Percentiles rank a stretch among this genome's conserved stretches.
Evolutionary conservation across 495 filamentous ascomycete genomes (phyloP).

Genomic region (Penicillium salamii): DNA sequence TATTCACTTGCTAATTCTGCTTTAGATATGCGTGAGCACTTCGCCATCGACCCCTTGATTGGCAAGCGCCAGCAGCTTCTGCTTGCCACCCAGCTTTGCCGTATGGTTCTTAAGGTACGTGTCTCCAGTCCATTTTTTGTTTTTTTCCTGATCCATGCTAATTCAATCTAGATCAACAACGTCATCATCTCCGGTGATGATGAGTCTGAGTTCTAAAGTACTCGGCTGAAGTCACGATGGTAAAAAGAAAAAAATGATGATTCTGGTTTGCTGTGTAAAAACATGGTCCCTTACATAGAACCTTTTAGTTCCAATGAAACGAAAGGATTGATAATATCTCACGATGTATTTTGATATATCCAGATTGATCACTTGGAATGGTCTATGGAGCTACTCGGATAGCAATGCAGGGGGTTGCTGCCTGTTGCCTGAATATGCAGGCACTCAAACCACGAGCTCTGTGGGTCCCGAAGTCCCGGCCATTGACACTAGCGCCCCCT

Average conservation of each 20-base stretch:
- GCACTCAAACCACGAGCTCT: too few species aligned
- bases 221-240: constrained; percentile 20
- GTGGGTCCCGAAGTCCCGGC: too few species aligned
- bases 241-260: constrained; percentile 25
- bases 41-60: constrained; percentile 97
- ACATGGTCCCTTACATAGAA: constrained; percentile 32
- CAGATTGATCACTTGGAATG: too few species aligned
- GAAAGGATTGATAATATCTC: constrained; percentile 28
- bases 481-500: too few species aligned
- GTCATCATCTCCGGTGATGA: constrained; percentile 93
- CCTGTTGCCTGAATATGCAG: too few species aligned
- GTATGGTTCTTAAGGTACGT: constrained; percentile 97
- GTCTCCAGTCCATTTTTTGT: neutral
- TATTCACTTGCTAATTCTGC: constrained; percentile 12
- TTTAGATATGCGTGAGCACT: constrained; percentile 89
- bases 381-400: too few species aligned
- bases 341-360: too few species aligned
- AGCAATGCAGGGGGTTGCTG: too few species aligned
- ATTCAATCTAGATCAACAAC: constrained; percentile 67
- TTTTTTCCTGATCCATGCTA: constrained; percentile 17
- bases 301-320: constrained; percentile 25
- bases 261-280: constrained; percentile 29
- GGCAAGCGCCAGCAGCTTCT: constrained; percentile 96
- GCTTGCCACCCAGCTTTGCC: constrained; percentile 93
- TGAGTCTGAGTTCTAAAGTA: constrained; percentile 81